Conservation (phyloP, 2,329 filamentous ascomycete species). For the Catunica adiposa region DNA sequence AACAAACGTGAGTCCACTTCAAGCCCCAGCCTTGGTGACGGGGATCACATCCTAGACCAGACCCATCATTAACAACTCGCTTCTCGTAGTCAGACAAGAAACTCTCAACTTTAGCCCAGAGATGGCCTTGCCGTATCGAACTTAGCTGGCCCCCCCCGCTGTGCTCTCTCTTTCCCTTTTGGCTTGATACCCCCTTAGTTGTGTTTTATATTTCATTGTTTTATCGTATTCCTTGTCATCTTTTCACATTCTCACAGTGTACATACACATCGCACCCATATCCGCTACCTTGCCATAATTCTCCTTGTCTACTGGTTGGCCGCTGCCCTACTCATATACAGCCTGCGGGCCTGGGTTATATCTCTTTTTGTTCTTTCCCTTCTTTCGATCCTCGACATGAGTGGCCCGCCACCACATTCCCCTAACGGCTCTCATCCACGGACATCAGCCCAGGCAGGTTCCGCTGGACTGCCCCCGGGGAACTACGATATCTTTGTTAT, state of each 20-base stretch:
- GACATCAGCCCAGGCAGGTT: constrained; percentile 22
- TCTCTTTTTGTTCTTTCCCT: not conserved
- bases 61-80: not conserved
- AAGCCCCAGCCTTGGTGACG: not conserved
- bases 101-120: not conserved
- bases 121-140: not conserved
- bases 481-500: constrained; percentile 98
- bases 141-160: not conserved
- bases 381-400: constrained; percentile 22
- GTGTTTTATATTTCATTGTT: not conserved
- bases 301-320: not conserved
- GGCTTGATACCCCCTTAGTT: not conserved
- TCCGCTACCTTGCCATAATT: too few relatives aligned
- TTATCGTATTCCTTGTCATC: not conserved
- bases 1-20: not conserved
- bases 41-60: not conserved
- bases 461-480: constrained; percentile 58
- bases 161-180: not conserved
- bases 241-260: not conserved
- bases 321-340: not conserved
- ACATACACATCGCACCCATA: too few relatives aligned
- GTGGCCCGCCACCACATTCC: constrained; percentile 55
- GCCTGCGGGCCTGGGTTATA: not conserved
- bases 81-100: not conserved
- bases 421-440: constrained; percentile 68